Evolutionary conservation across 306 rosid species (phyloP).

Genomic region (Trichosanthes truncata): DNA sequence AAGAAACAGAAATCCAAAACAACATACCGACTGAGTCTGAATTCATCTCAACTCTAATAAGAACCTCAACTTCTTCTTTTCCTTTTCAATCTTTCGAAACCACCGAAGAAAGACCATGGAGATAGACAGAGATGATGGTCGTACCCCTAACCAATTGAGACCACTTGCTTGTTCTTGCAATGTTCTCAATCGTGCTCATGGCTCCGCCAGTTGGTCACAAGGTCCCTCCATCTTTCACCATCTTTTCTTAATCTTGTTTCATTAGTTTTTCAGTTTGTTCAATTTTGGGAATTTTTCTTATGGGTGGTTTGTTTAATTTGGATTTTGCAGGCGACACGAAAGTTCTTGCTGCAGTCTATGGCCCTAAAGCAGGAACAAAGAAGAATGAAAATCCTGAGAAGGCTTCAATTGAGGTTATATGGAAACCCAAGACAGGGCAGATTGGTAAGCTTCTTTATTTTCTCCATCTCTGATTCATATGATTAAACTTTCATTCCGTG

Average conservation of each 20-base stretch:
- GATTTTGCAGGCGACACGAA: constrained; percentile 59
- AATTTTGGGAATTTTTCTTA: neutral
- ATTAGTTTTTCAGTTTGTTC: neutral
- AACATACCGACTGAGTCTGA: neutral
- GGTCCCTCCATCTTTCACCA: constrained; percentile 19
- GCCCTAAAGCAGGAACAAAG: constrained; percentile 78
- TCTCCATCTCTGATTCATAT: neutral
- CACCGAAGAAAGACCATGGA: constrained; percentile 29
- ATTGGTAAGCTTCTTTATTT: constrained; percentile 27
- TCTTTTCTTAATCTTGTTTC: neutral
- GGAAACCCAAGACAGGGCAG: constrained; percentile 91
- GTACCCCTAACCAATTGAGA: constrained; percentile 68
- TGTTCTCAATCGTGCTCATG: constrained; percentile 76
- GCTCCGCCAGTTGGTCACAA: constrained; percentile 89
- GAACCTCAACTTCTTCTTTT: neutral
- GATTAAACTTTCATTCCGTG: neutral
- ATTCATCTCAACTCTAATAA: neutral
- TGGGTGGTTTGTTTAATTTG: neutral
- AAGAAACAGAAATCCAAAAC: no score
- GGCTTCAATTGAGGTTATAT: constrained; percentile 84
- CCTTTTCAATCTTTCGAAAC: neutral
- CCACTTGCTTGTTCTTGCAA: constrained; percentile 64
- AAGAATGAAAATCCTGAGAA: constrained; percentile 88
- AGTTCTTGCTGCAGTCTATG: constrained; percentile 77
- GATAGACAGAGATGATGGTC: constrained; percentile 56